Evolutionary conservation across 2,329 filamentous ascomycete genomes (phyloP).

Genomic region (Aspergillus sp.): DNA sequence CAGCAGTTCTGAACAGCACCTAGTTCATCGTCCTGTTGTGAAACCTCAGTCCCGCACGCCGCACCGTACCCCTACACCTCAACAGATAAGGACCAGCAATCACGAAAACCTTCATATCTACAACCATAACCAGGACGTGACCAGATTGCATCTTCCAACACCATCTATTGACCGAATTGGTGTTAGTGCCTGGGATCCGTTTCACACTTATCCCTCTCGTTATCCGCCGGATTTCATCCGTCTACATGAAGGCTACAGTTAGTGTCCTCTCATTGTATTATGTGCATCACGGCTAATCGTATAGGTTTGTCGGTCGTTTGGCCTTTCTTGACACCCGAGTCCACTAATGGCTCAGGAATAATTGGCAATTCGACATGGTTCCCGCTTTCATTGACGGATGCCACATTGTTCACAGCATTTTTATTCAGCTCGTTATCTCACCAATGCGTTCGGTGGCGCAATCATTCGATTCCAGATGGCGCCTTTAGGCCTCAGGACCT

Average conservation of each 20-base stretch:
- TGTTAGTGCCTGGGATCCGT: conserved; percentile 21
- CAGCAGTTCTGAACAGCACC: not conserved
- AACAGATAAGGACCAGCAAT: not conserved
- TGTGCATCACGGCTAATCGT: not conserved
- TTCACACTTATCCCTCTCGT: conserved; percentile 17
- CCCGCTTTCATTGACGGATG: conserved; percentile 22
- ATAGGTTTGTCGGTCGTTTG: conserved; percentile 21
- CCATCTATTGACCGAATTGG: conserved; percentile 15
- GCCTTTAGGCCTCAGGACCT: conserved; percentile 18
- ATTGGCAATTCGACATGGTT: conserved; percentile 20
- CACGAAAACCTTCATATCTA: not conserved
- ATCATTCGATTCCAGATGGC: conserved; percentile 14
- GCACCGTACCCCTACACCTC: not conserved
- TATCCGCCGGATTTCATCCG: conserved; percentile 18
- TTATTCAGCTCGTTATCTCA: conserved; percentile 27
- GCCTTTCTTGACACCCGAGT: conserved; percentile 21
- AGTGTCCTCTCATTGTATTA: conserved; percentile 5
- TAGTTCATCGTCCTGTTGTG: not conserved
- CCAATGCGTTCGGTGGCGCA: conserved; percentile 24
- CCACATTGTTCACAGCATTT: conserved; percentile 25
- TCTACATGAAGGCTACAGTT: conserved; percentile 22
- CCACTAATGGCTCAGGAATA: not conserved
- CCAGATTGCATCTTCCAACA: not conserved
- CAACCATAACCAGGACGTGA: not conserved
- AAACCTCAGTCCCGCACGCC: not conserved